Base-by-base conservation (phyloP, 768 basidiomycete genomes). In the Pleurotus citrinopileatus region DNA sequence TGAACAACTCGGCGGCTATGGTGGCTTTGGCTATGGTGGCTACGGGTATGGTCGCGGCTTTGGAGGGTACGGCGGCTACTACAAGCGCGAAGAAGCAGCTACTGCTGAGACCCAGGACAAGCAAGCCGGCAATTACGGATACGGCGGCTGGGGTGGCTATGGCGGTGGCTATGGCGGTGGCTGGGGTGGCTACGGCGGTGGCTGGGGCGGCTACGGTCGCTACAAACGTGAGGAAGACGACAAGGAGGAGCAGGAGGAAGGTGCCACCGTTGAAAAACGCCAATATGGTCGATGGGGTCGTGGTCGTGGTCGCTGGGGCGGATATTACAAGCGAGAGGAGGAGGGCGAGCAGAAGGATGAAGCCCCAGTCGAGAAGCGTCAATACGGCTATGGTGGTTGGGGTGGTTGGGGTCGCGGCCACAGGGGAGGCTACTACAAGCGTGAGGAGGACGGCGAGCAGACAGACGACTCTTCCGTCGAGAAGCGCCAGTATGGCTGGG, bases 1-100 rank as follows among this genome's bases (percentile, higher is more conserved):
- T 20, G 32, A 50, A 20, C 48, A 50, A 22, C n/a, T 17, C 13
- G 34, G 48, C 22, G 23, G 29, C 28, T 50, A 50, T 20, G 48
- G 38, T 19, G 38, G 48, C 20, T 50, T 28, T 13, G 48, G 48
- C 17, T 50, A 50, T 20, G 48, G 42, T 26, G 42, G 42, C 19
- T 44, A 44, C 23, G 42, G 42, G 13, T 10, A 17, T 26, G 42
- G 42, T 26, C 25, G 48, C n/a, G n/a, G n/a, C n/a, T n/a, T n/a
- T 5, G 47, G 47, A 22, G 48, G 48, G 1, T 50, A 47, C 5
- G 45, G 28, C 29, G 29, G 32, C 48, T 50, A 50, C 32, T 50
- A 50, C 32, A 50, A 50, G 32, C 48, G 48, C 2, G 48, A 50
- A n/a, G 48, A 50, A n/a, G 48, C 45, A 26, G 45, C 45, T n/a